A percentile compares a stretch with the other conserved stretches of the same genome.
phyloP scores from a whole-genome alignment of 768 basidiomycete genomes.

The Kondoa malvinella region DNA sequence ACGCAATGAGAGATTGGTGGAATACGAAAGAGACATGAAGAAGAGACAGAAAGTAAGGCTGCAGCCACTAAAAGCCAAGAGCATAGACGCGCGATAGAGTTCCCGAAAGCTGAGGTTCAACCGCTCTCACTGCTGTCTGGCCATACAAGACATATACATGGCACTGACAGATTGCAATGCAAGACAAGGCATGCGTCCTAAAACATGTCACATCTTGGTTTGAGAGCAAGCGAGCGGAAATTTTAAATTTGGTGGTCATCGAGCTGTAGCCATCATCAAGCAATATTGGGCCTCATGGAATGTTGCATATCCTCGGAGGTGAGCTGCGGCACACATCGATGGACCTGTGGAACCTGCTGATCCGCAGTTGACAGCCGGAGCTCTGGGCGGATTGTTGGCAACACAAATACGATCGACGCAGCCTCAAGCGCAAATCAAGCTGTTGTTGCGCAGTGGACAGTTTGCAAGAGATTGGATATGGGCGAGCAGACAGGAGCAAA shows the following conservation, averaged over 20 bases:
- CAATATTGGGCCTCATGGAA: neutral
- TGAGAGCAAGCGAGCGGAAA: neutral
- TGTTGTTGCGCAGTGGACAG: neutral
- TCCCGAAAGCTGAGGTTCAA: too few relatives aligned
- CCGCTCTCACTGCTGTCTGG: too few relatives aligned
- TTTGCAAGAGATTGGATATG: neutral
- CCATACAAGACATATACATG: too few relatives aligned
- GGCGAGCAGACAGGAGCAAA: neutral
- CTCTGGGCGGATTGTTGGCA: neutral
- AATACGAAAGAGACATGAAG: too few relatives aligned
- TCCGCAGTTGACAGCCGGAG: neutral
- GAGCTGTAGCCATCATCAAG: neutral
- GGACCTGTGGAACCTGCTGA: neutral
- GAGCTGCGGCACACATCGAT: neutral
- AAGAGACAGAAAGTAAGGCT: too few relatives aligned
- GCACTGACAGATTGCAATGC: too few relatives aligned
- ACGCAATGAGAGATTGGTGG: too few relatives aligned
- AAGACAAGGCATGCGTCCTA: neutral
- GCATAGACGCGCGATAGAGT: too few relatives aligned
- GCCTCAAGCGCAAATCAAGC: neutral
- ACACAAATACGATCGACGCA: neutral
- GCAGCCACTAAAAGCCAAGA: too few relatives aligned
- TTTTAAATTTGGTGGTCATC: neutral
- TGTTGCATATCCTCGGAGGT: neutral
- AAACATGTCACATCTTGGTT: neutral